Conservation (phyloP, 768 basidiomycete genomes). For the Xerocomus potaroensis region DNA sequence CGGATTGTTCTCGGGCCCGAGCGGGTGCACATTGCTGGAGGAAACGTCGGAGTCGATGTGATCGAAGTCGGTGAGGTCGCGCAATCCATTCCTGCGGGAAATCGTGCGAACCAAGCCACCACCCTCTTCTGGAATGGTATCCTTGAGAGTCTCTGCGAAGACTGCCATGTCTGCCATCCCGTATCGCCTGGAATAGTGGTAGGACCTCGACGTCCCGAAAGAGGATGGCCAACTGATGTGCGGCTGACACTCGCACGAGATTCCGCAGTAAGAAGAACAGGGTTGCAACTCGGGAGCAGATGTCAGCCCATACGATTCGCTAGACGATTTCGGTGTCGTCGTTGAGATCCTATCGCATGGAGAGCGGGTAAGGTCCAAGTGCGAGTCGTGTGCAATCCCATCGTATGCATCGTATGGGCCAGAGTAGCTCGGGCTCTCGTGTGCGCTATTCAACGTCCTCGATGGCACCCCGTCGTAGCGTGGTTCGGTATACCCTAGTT, state of each 20-base stretch:
- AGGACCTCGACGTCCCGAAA: background rate
- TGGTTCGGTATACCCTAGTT: too few species aligned
- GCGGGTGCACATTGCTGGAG: background rate
- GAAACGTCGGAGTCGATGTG: background rate
- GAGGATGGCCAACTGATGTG: background rate
- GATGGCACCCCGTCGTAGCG: too few species aligned
- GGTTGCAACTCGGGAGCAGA: background rate
- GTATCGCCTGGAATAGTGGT: slow-evolving; percentile 6
- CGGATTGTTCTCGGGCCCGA: background rate
- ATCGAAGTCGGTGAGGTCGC: background rate
- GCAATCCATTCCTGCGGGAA: background rate
- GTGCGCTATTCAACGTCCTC: too few species aligned
- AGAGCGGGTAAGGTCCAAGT: background rate
- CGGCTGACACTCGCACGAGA: background rate
- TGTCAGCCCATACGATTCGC: background rate
- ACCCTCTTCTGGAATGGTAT: background rate
- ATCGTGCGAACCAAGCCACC: background rate
- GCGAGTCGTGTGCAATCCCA: background rate
- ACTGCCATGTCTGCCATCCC: slow-evolving; percentile 11
- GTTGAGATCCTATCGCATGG: slow-evolving; percentile 1
- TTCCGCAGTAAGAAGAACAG: background rate
- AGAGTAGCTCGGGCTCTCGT: too few species aligned
- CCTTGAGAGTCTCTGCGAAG: background rate
- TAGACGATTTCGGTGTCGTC: background rate
- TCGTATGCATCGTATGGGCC: background rate